These are phyloP conservation scores for Geosmithia morbida DNA, from an alignment of 2,329 filamentous ascomycete genomes.

Conservation along the genomic window DNA sequence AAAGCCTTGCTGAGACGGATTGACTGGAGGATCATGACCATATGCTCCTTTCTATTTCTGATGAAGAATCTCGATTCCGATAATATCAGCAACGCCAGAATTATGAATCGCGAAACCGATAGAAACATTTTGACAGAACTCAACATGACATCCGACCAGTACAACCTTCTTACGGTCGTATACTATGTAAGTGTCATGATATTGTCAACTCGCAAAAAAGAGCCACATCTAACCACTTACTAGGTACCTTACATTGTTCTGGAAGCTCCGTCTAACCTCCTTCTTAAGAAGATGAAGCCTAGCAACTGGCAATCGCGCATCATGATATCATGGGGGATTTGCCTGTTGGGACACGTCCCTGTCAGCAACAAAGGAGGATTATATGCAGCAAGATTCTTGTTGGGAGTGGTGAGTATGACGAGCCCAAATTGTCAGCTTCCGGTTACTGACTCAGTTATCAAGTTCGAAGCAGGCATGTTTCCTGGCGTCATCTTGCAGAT, in stretches of 20 bases:
- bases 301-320: constrained; percentile 25
- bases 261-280: constrained; percentile 23
- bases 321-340: constrained; percentile 23
- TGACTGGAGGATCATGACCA: constrained; percentile 10
- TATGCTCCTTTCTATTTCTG: constrained; percentile 22
- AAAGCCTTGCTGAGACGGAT: constrained; percentile 10
- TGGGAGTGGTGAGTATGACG: constrained; percentile 9
- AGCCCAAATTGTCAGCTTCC: constrained; percentile 11
- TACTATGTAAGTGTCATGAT: constrained; percentile 19
- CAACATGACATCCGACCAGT: constrained; percentile 21
- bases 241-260: constrained; percentile 22
- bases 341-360: constrained; percentile 16
- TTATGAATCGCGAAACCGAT: constrained; percentile 25
- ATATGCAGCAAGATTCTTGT: constrained; percentile 20
- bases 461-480: constrained; percentile 24
- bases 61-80: constrained; percentile 23
- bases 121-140: constrained; percentile 26
- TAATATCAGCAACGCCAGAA: constrained; percentile 26
- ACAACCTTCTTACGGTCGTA: constrained; percentile 20
- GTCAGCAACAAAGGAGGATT: constrained; percentile 21
- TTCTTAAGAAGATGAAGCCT: constrained; percentile 22
- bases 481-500: constrained; percentile 27
- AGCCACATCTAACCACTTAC: background rate
- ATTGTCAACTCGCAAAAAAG: background rate
- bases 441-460: background rate